phyloP scores from a whole-genome alignment of 805 yeast genomes.

The Yarrowia sp. region DNA sequence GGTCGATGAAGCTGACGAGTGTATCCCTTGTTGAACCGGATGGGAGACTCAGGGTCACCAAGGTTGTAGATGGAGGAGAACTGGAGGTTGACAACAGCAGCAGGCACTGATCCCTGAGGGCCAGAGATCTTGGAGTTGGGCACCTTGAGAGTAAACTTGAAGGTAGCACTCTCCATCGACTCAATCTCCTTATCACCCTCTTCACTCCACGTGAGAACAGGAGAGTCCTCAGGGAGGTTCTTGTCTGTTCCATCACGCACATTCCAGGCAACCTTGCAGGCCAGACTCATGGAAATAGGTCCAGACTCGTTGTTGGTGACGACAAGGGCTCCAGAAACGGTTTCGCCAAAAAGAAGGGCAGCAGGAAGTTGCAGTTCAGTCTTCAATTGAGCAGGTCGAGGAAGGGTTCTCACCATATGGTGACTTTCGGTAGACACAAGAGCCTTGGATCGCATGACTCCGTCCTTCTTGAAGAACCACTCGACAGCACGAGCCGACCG shows the following conservation, averaged over 20 bases:
- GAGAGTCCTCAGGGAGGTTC: background rate
- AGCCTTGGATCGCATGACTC: slow-evolving; percentile 29
- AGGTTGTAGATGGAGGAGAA: slow-evolving; percentile 41
- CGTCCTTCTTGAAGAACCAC: slow-evolving; percentile 29
- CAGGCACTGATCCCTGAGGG: slow-evolving; percentile 13
- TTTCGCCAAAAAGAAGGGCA: slow-evolving; percentile 46
- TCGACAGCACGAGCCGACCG: slow-evolving; percentile 14
- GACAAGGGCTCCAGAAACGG: slow-evolving; percentile 40
- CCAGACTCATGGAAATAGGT: slow-evolving; percentile 42
- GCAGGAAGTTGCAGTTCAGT: slow-evolving; percentile 41
- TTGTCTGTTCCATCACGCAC: slow-evolving; percentile 13
- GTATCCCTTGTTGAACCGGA: slow-evolving; percentile 36
- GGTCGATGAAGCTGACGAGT: slow-evolving; percentile 50
- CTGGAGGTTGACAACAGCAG: slow-evolving; percentile 41
- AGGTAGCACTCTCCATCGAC: slow-evolving; percentile 2
- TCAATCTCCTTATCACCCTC: slow-evolving; percentile 11
- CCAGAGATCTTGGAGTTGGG: slow-evolving; percentile 17
- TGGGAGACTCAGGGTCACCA: slow-evolving; percentile 43
- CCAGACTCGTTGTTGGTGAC: slow-evolving; percentile 47
- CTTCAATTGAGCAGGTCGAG: slow-evolving; percentile 49
- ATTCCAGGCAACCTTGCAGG: slow-evolving; percentile 39
- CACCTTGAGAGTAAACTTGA: slow-evolving; percentile 16
- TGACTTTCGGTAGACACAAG: slow-evolving; percentile 35
- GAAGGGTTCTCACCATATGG: slow-evolving; percentile 40
- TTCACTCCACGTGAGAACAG: slow-evolving; percentile 2